Evolutionary conservation across 192 early-diverging fungal species (phyloP).

Genomic region (Backusella tarrabulga): DNA sequence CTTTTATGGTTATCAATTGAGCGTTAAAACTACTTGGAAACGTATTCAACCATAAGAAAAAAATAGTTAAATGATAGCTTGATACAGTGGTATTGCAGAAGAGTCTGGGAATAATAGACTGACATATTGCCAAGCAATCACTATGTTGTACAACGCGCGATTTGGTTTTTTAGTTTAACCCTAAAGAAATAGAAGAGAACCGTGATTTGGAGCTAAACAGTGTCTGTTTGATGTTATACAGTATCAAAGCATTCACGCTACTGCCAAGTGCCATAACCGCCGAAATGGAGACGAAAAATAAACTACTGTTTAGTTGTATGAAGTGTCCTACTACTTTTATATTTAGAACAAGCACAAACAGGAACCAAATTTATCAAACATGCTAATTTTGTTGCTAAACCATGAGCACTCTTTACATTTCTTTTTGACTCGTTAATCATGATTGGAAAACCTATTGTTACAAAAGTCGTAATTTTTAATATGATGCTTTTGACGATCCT

Average conservation of each 20-base stretch:
- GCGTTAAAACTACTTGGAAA: background rate
- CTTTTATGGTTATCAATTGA: background rate
- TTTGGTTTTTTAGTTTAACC: background rate
- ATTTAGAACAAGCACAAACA: background rate
- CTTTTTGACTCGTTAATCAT: background rate
- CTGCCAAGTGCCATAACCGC: background rate
- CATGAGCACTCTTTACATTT: background rate
- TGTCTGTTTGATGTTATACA: background rate
- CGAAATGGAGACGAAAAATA: background rate
- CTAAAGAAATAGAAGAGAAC: background rate
- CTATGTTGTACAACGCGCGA: background rate
- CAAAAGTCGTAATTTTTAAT: background rate
- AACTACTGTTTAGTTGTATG: background rate
- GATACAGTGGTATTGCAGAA: background rate
- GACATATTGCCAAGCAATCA: background rate
- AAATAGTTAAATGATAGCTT: background rate
- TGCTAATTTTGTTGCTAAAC: background rate
- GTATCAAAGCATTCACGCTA: background rate
- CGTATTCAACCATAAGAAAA: background rate
- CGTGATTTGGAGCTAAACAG: background rate
- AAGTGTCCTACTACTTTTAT: background rate
- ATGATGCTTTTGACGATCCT: background rate
- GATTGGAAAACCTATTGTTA: background rate
- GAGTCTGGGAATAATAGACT: background rate
- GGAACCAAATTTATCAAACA: background rate